Base-by-base conservation (phyloP, 2,329 filamentous ascomycete genomes). In the Colletotrichum cordylinicola region DNA sequence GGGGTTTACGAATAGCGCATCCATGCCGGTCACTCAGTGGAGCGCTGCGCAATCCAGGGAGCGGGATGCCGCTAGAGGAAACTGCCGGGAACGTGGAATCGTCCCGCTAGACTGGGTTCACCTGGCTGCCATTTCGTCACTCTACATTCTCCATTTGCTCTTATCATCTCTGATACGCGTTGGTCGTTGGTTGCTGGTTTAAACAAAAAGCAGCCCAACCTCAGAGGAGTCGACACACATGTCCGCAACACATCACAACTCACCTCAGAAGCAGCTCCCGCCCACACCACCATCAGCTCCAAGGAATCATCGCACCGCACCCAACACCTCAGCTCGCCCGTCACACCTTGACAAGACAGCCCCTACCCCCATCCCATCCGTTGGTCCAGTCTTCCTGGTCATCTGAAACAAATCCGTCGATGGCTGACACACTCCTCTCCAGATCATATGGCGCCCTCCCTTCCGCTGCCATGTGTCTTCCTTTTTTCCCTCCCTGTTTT, bases 401-500 rank as follows among this genome's bases (percentile, higher is more conserved):
- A 76, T 76, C 74, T 75, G 74, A 76, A 76, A 76, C 74, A 71
- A 69, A 56, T 60, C 66, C 61, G 61, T 76, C 43, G 31, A 75
- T 72, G 66, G 66, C 74, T 76, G 74, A 76, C 72, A 76, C 66
- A 67, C 66, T 58, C 74, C 29, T 21, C 29, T 67, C 61, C 62
- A 56, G 62, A 64, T 72, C 69, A 68, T 39, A 58, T 64, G 69
- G 72, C 60, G 70, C 37, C 18, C 37, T 65, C 29, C 48, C 31
- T 67, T 52, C 15, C 64, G 18, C 43, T 16, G 52, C 67, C 60
- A 58, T 64, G 58, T 27, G 48, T 43, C 58, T 43, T 52, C n/a
- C 52, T 62, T 35, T 35, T 33, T 62, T 62, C 3, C 35, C 43
- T 61, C 31, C 21, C 64, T 31, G 33, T 48, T 60, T 12, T 31